Evolutionary conservation across 164 flowering plant species (phyloP).

Genomic region (Akebia trifoliata): DNA sequence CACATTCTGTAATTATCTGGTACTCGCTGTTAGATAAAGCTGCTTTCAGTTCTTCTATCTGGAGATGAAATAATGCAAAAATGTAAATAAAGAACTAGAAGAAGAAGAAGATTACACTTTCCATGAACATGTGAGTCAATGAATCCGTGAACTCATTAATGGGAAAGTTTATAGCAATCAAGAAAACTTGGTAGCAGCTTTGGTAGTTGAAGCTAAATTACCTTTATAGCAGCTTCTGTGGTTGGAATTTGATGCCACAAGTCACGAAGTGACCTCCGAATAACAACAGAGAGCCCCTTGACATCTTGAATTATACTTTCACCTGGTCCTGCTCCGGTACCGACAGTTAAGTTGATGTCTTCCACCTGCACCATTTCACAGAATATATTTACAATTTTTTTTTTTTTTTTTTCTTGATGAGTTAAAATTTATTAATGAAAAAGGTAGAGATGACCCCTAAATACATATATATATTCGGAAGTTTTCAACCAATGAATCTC

Average conservation of each 20-base stretch:
- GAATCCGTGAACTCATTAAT: background rate
- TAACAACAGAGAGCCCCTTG: constrained; percentile 72
- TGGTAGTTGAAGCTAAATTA: constrained; percentile 13
- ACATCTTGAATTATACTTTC: constrained; percentile 89
- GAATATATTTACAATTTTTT: too few relatives aligned
- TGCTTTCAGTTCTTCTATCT: constrained; percentile 80
- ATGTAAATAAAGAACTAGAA: background rate
- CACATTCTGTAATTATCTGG: constrained; percentile 86
- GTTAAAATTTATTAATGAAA: too few relatives aligned
- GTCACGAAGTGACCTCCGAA: constrained; percentile 84
- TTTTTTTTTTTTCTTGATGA: too few relatives aligned
- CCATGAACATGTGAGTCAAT: background rate
- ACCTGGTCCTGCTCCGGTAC: constrained; percentile 55
- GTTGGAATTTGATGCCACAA: constrained; percentile 77
- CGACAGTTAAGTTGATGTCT: constrained; percentile 82
- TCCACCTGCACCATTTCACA: constrained; percentile 45
- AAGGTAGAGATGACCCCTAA: too few relatives aligned
- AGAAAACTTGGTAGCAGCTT: background rate
- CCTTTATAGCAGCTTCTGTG: constrained; percentile 63
- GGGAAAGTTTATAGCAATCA: background rate
- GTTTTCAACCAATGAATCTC: too few relatives aligned
- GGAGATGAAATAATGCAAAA: constrained; percentile 12
- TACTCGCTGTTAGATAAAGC: constrained; percentile 77
- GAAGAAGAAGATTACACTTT: background rate
- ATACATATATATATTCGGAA: too few relatives aligned